Evolutionary conservation across 805 yeast species (phyloP).

Genomic region (Saturnispora quitensis): DNA sequence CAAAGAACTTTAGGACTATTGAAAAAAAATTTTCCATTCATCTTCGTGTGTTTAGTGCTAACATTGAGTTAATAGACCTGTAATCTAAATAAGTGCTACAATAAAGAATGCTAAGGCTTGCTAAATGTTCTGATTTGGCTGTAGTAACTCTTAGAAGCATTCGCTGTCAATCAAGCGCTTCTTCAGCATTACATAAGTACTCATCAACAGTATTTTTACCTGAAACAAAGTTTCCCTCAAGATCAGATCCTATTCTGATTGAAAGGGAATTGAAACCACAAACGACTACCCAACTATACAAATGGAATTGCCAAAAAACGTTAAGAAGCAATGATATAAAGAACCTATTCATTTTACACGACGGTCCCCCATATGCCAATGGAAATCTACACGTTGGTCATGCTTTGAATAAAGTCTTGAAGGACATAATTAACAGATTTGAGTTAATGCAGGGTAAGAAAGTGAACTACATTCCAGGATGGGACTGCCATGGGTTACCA

Average conservation of each 20-base stretch:
- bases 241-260: conserved; percentile 41
- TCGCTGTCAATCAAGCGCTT: conserved; percentile 2
- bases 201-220: conserved; percentile 41
- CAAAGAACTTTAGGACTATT: neutral
- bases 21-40: neutral
- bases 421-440: conserved; percentile 74
- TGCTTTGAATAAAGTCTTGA: conserved; percentile 79
- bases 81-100: neutral
- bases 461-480: conserved; percentile 79
- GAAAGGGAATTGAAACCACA: conserved; percentile 38
- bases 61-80: neutral
- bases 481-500: conserved; percentile 99
- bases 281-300: conserved; percentile 52
- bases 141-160: neutral
- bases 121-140: neutral
- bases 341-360: conserved; percentile 64
- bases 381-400: conserved; percentile 91
- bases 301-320: conserved; percentile 41
- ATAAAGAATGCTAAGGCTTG: neutral
- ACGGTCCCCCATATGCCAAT: conserved; percentile 98
- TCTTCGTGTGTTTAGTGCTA: neutral
- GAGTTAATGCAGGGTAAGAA: conserved; percentile 50
- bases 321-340: conserved; percentile 22
- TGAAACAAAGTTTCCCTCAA: conserved; percentile 53
- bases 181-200: conserved; percentile 14